Evolutionary conservation across 805 yeast genomes (phyloP).

Genomic region (Maudiozyma barnettii): DNA sequence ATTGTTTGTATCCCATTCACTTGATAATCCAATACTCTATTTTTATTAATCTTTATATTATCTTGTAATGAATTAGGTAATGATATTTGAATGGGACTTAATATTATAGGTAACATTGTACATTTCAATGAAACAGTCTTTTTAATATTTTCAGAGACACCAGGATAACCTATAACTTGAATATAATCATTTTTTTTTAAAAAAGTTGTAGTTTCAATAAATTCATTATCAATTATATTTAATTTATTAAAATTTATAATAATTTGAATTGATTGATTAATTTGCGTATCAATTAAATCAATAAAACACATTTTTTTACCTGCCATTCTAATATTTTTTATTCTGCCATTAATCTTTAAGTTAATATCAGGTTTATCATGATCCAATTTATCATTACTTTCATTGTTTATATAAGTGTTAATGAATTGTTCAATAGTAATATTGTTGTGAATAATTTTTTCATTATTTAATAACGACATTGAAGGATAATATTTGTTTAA

Average conservation of each 20-base stretch:
- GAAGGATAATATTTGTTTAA: constrained; percentile 21
- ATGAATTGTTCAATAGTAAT: constrained; percentile 11
- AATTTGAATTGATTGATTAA: constrained; percentile 14
- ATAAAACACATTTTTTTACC: constrained; percentile 29
- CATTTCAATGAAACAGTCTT: constrained; percentile 67
- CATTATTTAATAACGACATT: constrained; percentile 9
- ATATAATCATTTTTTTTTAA: constrained; percentile 68
- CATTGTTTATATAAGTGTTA: constrained; percentile 3
- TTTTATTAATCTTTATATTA: constrained; percentile 45
- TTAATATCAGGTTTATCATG: background rate
- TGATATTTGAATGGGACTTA: constrained; percentile 62
- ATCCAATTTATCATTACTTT: background rate
- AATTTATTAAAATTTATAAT: constrained; percentile 17
- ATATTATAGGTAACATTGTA: constrained; percentile 37
- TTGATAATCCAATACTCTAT: constrained; percentile 66
- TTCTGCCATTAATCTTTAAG: constrained; percentile 14
- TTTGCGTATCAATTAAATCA: constrained; percentile 13
- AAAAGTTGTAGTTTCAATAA: constrained; percentile 9
- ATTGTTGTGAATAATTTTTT: constrained; percentile 2
- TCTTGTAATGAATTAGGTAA: constrained; percentile 58
- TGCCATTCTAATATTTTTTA: constrained; percentile 22
- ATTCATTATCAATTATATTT: constrained; percentile 1
- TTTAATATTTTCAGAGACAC: constrained; percentile 52
- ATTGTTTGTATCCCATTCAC: constrained; percentile 44
- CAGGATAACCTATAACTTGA: constrained; percentile 58